phyloP scores from a whole-genome alignment of 139 green algal species.

The Haematococcus lacustris region DNA sequence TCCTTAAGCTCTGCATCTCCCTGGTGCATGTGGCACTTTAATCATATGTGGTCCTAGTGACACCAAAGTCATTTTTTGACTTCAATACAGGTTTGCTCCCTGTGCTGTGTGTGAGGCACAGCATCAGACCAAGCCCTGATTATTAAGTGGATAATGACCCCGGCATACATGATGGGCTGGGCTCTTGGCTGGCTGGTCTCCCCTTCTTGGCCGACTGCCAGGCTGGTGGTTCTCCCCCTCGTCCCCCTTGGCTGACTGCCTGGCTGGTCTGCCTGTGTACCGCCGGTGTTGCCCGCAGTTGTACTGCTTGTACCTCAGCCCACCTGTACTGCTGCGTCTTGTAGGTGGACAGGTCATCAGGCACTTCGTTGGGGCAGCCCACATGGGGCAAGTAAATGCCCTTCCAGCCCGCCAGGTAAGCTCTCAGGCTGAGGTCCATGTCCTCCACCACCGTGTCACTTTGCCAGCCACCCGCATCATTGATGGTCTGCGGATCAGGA shows the following conservation, averaged over 20 bases:
- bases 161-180: neutral
- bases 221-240: neutral
- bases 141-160: too few species aligned
- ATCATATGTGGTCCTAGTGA: too few species aligned
- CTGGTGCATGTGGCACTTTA: too few species aligned
- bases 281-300: neutral
- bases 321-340: conserved; percentile 97
- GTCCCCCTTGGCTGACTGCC: neutral
- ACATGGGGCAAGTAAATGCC: conserved; percentile 50
- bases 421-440: conserved; percentile 50
- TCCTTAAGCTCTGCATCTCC: neutral
- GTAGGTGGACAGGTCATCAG: conserved; percentile 85
- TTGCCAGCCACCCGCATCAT: conserved; percentile 87
- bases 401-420: conserved; percentile 38
- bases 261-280: neutral
- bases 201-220: neutral
- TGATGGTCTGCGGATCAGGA: conserved; percentile 50
- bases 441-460: conserved; percentile 88
- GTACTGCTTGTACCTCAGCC: conserved; percentile 10
- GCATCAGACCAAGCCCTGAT: too few species aligned
- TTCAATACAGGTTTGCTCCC: too few species aligned
- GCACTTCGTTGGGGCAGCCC: conserved; percentile 69
- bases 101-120: too few species aligned
- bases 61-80: too few species aligned
- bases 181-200: neutral